These are phyloP conservation scores for Colletotrichum sp. DNA, from an alignment of 2,329 filamentous ascomycete species.

Conservation along the genomic window DNA sequence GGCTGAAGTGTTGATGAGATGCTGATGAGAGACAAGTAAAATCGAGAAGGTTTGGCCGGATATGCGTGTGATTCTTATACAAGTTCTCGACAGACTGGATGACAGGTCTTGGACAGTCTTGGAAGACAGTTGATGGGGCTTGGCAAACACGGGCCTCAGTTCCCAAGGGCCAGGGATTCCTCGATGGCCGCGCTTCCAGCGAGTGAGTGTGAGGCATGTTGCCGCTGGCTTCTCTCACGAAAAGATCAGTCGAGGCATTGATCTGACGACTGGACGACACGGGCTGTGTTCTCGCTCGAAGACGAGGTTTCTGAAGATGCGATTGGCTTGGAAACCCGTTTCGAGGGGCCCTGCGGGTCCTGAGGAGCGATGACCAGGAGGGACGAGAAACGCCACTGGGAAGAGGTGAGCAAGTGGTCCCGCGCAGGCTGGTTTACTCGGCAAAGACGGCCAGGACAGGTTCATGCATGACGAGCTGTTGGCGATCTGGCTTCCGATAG, in stretches of 20 bases:
- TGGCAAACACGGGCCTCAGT: constrained; percentile 11
- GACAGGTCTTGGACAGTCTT: constrained; percentile 8
- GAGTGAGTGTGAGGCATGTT: constrained; percentile 7
- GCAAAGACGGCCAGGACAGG: not conserved
- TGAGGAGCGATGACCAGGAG: not conserved
- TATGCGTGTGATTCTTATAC: constrained; percentile 17
- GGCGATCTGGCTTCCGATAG: constrained; percentile 12
- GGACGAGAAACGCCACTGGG: not conserved
- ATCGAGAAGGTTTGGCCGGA: not conserved
- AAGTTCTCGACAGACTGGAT: constrained; percentile 16
- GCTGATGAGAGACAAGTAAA: not conserved
- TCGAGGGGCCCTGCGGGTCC: constrained; percentile 13
- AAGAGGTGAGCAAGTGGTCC: not conserved
- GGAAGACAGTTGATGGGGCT: constrained; percentile 15
- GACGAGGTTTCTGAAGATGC: constrained; percentile 6
- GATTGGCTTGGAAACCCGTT: constrained; percentile 13
- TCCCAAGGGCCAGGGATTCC: not conserved
- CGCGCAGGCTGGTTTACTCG: not conserved
- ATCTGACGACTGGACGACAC: constrained; percentile 12
- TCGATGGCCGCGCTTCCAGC: not conserved
- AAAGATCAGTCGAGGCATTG: constrained; percentile 20
- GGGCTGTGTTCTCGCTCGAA: not conserved
- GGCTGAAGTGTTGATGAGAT: constrained; percentile 16
- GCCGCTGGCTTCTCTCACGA: not conserved
- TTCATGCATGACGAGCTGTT: constrained; percentile 8